phyloP scores from a whole-genome alignment of 345 rosid species.

The Pelargonium nanum region DNA sequence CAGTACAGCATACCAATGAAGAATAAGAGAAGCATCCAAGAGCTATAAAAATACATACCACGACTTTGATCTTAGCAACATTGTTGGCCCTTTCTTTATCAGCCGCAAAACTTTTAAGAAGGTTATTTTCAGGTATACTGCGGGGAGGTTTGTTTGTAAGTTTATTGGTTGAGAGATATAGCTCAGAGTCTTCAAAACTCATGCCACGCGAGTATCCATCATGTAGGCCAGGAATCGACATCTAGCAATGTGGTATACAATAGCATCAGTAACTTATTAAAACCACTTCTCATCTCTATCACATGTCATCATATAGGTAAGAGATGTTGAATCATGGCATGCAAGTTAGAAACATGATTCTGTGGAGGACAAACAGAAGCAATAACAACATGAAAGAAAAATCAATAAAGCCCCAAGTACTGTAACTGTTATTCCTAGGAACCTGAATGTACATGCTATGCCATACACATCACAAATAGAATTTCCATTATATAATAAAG shows the following conservation, averaged over 20 bases:
- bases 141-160: slow-evolving; percentile 13
- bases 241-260: slow-evolving; percentile 4
- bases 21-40: neutral
- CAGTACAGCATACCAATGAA: neutral
- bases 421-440: neutral
- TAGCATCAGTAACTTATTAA: neutral
- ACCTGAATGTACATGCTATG: neutral
- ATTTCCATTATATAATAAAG: neutral
- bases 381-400: neutral
- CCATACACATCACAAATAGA: neutral
- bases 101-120: slow-evolving; percentile 30
- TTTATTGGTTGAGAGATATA: slow-evolving; percentile 17
- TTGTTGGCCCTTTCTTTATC: slow-evolving; percentile 40
- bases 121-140: slow-evolving; percentile 25
- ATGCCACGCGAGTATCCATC: slow-evolving; percentile 17
- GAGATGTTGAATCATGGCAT: neutral
- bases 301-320: neutral
- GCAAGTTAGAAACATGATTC: neutral
- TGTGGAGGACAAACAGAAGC: neutral
- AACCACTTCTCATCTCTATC: too few relatives aligned
- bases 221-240: slow-evolving; percentile 10
- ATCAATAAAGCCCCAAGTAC: neutral
- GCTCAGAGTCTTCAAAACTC: slow-evolving; percentile 29
- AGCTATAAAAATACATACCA: slow-evolving; percentile 22
- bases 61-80: slow-evolving; percentile 63